phyloP scores from a whole-genome alignment of 371 early-diverging fungal genomes.

The Thermomucor indicae-seudaticae region DNA sequence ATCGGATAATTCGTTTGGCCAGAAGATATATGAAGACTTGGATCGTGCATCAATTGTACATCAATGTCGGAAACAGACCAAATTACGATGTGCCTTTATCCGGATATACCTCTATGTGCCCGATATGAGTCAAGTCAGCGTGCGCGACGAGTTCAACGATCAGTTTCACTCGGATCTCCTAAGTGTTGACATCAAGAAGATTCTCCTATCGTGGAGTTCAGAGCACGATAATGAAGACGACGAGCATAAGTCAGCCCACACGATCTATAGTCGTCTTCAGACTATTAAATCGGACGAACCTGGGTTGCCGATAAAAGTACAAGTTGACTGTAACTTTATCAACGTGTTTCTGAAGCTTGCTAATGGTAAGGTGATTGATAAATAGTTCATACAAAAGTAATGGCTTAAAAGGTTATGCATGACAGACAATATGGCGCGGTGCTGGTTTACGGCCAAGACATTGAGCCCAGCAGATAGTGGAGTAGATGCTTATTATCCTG shows the following conservation, averaged over 20 bases:
- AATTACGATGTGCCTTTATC: constrained; percentile 31
- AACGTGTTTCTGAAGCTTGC: constrained; percentile 41
- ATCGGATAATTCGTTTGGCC: constrained; percentile 11
- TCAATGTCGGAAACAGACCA: constrained; percentile 14
- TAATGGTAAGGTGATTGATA: constrained; percentile 12
- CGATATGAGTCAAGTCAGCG: constrained; percentile 39
- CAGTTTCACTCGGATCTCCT: constrained; percentile 24
- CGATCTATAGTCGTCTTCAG: background rate
- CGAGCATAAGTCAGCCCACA: background rate
- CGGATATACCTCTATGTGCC: constrained; percentile 39
- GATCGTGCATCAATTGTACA: constrained; percentile 8
- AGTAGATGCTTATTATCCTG: background rate
- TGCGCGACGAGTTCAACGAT: constrained; percentile 32
- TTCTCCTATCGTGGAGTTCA: constrained; percentile 14
- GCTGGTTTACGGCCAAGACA: constrained; percentile 45
- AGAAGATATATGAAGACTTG: constrained; percentile 22
- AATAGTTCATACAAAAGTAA: background rate
- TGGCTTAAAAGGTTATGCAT: too few species aligned
- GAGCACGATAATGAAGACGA: background rate
- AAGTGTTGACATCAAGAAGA: constrained; percentile 34
- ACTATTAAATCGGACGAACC: background rate
- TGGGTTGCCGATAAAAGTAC: constrained; percentile 20
- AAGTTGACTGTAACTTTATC: constrained; percentile 31
- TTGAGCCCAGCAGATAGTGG: background rate
- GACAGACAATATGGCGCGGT: constrained; percentile 21